A percentile compares a stretch with the other conserved stretches of the same genome.
These are phyloP conservation scores for Aspergillus baeticus DNA, from an alignment of 495 filamentous ascomycete species.

Conservation along the genomic window DNA sequence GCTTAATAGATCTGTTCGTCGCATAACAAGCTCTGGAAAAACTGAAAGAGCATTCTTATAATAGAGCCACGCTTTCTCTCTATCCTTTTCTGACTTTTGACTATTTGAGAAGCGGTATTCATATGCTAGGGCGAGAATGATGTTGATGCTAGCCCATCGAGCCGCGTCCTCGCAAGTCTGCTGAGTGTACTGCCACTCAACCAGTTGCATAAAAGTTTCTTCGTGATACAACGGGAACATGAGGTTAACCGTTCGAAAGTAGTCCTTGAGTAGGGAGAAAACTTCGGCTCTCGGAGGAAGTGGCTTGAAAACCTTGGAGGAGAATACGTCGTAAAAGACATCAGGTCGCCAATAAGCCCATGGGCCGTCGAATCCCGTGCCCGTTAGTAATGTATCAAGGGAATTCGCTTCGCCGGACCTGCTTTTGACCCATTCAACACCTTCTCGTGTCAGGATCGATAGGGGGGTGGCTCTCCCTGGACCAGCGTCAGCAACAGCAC, in stretches of 20 bases:
- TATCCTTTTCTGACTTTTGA: conserved; percentile 79
- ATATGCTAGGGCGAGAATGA: conserved; percentile 85
- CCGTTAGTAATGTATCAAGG: conserved; percentile 75
- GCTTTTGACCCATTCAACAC: conserved; percentile 95
- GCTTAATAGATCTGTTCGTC: conserved; percentile 89
- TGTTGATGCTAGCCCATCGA: conserved; percentile 96
- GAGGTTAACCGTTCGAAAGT: conserved; percentile 93
- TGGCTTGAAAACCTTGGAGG: conserved; percentile 71
- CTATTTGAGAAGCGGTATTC: conserved; percentile 87
- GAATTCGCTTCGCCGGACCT: conserved; percentile 90
- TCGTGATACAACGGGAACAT: conserved; percentile 96
- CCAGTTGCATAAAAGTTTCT: conserved; percentile 89
- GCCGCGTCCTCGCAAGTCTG: conserved; percentile 91
- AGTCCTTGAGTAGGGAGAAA: conserved; percentile 79
- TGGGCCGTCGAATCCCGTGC: conserved; percentile 72
- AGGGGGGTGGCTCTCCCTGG: conserved; percentile 88
- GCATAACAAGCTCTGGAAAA: conserved; percentile 83
- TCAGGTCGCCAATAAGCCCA: conserved; percentile 92
- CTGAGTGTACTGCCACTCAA: conserved; percentile 88
- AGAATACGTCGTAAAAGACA: conserved; percentile 87
- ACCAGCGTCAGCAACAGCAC: conserved; percentile 13
- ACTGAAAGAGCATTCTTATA: conserved; percentile 95
- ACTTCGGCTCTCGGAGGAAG: conserved; percentile 79
- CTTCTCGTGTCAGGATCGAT: conserved; percentile 91
- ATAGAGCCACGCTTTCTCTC: conserved; percentile 86